phyloP scores from a whole-genome alignment of 2,329 filamentous ascomycete genomes.

The Fusarium sterilihyphosum region DNA sequence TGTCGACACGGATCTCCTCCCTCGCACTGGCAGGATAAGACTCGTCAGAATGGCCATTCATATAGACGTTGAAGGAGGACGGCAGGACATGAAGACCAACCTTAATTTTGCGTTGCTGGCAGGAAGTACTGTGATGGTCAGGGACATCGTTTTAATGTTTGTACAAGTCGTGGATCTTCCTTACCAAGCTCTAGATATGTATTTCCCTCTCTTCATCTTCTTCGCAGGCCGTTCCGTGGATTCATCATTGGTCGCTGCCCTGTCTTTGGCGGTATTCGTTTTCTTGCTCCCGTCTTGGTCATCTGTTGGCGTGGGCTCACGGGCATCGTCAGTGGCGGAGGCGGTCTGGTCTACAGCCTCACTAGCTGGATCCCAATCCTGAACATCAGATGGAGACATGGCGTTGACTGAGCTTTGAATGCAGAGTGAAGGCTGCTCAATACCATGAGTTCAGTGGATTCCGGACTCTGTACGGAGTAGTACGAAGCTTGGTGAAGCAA shows the following conservation, averaged over 20 bases:
- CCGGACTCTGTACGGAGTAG: too few species aligned
- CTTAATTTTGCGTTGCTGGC: slow-evolving; percentile 34
- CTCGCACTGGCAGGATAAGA: slow-evolving; percentile 11
- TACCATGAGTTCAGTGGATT: neutral
- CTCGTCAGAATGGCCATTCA: neutral
- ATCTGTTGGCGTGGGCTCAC: neutral
- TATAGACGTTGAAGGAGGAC: neutral
- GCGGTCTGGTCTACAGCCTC: neutral
- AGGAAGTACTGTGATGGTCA: slow-evolving; percentile 20
- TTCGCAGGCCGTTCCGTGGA: slow-evolving; percentile 6
- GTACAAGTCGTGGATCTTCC: neutral
- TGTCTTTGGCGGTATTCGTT: neutral
- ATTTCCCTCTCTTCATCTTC: slow-evolving; percentile 34
- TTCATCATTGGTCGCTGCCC: neutral
- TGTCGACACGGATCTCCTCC: slow-evolving; percentile 28
- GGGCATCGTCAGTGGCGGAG: neutral
- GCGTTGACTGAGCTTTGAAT: neutral
- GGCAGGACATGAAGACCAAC: neutral
- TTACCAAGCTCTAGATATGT: slow-evolving; percentile 34
- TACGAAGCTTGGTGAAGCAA: neutral
- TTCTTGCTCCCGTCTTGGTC: neutral
- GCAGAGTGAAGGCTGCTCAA: neutral
- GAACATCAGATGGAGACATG: neutral
- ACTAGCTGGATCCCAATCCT: neutral
- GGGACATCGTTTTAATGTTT: neutral